Conservation (phyloP, 257 asterid species). For the Fraxinus cuspidata region DNA sequence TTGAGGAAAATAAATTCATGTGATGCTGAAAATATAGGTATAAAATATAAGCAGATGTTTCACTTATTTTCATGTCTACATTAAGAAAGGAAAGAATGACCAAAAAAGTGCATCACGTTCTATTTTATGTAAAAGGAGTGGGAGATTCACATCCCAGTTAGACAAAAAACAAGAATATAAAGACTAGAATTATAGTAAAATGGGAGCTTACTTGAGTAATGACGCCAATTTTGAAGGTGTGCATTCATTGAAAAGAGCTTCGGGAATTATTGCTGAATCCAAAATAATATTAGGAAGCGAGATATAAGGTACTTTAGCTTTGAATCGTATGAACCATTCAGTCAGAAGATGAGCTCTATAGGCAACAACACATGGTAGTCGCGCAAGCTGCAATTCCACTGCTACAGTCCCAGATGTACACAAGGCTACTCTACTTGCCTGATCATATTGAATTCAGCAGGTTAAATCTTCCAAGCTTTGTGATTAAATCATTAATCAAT, state of each 20-base stretch:
- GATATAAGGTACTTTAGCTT: constrained; percentile 77
- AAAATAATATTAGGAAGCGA: constrained; percentile 88
- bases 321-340: constrained; percentile 75
- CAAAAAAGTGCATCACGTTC: neutral
- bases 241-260: constrained; percentile 80
- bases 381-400: constrained; percentile 88
- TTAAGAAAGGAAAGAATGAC: neutral
- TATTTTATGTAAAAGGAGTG: neutral
- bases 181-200: constrained; percentile 2
- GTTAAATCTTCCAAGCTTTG: constrained; percentile 5
- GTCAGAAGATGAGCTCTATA: constrained; percentile 88
- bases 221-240: constrained; percentile 66
- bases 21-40: neutral
- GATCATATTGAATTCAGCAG: constrained; percentile 25
- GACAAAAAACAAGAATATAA: neutral
- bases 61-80: neutral
- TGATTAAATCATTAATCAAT: neutral
- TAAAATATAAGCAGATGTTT: neutral
- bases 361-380: constrained; percentile 89
- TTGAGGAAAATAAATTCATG: neutral
- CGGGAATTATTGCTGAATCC: constrained; percentile 73
- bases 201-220: constrained; percentile 54
- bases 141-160: neutral
- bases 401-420: constrained; percentile 97
- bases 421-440: constrained; percentile 84